Conservation (phyloP, 169 alveolate genomes). For the Besnoitia besnoiti region DNA sequence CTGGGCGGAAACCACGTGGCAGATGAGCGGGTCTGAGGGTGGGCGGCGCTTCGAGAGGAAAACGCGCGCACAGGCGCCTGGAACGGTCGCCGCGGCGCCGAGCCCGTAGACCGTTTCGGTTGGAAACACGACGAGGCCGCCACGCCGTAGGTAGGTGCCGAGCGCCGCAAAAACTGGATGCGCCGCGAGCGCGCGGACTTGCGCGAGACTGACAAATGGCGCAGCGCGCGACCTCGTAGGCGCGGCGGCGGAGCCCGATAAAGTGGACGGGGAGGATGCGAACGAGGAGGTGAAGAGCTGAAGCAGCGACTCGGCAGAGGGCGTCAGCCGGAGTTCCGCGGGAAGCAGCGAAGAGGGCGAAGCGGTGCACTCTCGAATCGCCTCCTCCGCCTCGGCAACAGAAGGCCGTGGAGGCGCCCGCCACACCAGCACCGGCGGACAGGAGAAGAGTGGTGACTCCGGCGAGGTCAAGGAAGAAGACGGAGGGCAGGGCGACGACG, state of each 20-base stretch:
- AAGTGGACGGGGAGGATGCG: not conserved
- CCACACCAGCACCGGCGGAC: not conserved
- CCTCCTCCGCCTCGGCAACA: not conserved
- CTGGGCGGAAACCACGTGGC: slow-evolving; percentile 79
- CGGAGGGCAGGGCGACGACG: not conserved
- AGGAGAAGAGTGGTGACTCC: not conserved
- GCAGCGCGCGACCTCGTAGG: no score
- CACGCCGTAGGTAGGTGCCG: slow-evolving; percentile 56
- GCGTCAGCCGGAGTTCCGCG: not conserved
- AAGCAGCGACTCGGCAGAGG: not conserved
- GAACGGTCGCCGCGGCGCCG: slow-evolving; percentile 91
- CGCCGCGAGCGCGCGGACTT: slow-evolving; percentile 24
- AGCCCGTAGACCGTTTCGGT: slow-evolving; percentile 96
- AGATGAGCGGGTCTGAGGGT: slow-evolving; percentile 91
- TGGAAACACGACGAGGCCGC: slow-evolving; percentile 91
- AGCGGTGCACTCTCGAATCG: no score
- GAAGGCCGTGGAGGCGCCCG: not conserved
- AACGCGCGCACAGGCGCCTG: slow-evolving; percentile 81
- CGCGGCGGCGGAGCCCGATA: not conserved
- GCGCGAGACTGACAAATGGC: not conserved
- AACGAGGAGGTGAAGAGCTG: not conserved
- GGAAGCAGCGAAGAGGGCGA: not conserved
- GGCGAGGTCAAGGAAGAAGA: not conserved
- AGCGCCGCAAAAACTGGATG: slow-evolving; percentile 35
- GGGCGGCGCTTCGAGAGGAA: slow-evolving; percentile 90